Base-by-base conservation (phyloP, 2,329 filamentous ascomycete species). In the Calonectria ilicicola region DNA sequence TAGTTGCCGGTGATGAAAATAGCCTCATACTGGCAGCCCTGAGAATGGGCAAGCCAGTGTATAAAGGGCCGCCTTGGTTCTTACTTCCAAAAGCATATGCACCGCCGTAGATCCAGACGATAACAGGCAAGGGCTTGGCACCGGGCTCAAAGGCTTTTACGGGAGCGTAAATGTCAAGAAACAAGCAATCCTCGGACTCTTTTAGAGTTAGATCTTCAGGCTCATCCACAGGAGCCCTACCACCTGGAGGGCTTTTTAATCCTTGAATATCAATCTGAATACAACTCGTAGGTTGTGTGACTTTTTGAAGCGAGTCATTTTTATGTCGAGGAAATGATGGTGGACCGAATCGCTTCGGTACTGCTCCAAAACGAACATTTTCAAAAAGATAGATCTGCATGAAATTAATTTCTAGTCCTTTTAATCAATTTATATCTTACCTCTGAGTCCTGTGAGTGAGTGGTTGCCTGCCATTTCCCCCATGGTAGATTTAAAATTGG, bases 1-100 rank as follows among this genome's bases (percentile, higher is more conserved):
- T 90, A 89, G 79, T 89, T 89, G 58, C 84, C 84, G 2, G 84
- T 78, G 5, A 89, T 83, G 60, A 86, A 87, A 21, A 89, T 87
- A 53, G 86, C 78, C 53, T 84, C 80, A 63, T 85, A 83, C 15
- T 79, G 1, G 83, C 80, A 5, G 67, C 58, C 2, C 44, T 35
- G 32, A 69, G 26, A 23, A 65, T 12, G 2, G 67, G 51, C 27
- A 35, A 15, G 29, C 85, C 86, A 38, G 84, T 80, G 67, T 86
- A 86, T 14, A 80, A 72, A 1, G 81, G 81, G 53, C 81, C 78
- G 21, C 81, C 76, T 14, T 80, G 74, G 66, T 84, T 82, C 74
- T 87, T 87, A 76, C 77, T 82, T 27, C 86, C 86, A n/a, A 83
- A 81, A 2, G 82, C 80, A 74, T 84, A 89, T 21, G 82, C 86